These are phyloP conservation scores for Talaromyces proteolyticus DNA, from an alignment of 495 filamentous ascomycete species.

Conservation along the genomic window DNA sequence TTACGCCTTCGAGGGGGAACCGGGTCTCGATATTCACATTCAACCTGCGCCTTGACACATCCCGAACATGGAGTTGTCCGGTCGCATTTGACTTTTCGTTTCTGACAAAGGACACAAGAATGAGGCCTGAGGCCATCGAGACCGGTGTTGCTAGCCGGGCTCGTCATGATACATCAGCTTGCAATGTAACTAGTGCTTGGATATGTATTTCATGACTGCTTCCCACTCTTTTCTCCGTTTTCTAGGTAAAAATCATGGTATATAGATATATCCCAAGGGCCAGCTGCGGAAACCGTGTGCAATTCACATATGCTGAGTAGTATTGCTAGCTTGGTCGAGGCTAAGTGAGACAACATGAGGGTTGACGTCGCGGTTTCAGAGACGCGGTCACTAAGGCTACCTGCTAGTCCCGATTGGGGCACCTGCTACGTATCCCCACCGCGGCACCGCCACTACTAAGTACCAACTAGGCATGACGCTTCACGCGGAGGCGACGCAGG, in stretches of 20 bases:
- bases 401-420: too few species aligned
- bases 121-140: constrained; percentile 17
- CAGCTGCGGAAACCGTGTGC: too few species aligned
- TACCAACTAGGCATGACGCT: too few species aligned
- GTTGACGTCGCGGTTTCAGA: neutral
- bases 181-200: neutral
- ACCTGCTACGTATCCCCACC: too few species aligned
- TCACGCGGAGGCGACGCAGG: too few species aligned
- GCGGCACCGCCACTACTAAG: too few species aligned
- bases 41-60: constrained; percentile 51
- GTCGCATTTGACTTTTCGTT: constrained; percentile 59
- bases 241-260: too few species aligned
- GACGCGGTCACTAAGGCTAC: neutral
- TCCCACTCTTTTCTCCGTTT: neutral
- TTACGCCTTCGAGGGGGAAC: constrained; percentile 48
- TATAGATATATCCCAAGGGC: too few species aligned
- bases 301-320: too few species aligned
- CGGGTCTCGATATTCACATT: constrained; percentile 49
- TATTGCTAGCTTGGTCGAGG: too few species aligned
- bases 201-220: neutral
- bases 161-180: neutral
- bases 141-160: neutral
- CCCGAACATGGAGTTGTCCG: constrained; percentile 54
- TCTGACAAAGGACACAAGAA: constrained; percentile 55
- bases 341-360: neutral